Percentiles rank a stretch among this genome's conserved stretches.
These are phyloP conservation scores for Euphrasia confusa DNA, from an alignment of 257 asterid species.

Conservation along the genomic window DNA sequence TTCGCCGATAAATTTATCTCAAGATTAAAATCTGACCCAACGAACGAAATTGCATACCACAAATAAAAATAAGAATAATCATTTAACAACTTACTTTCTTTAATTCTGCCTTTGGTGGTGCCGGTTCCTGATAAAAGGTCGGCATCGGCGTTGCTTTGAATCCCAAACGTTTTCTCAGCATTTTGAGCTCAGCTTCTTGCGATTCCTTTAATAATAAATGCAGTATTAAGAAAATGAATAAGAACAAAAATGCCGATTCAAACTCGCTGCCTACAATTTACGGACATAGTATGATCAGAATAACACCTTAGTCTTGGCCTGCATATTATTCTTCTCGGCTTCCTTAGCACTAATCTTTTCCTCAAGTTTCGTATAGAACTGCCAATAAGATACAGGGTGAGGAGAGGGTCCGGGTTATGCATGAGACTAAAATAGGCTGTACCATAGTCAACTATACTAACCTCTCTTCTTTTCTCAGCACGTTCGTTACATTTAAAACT, in stretches of 20 bases:
- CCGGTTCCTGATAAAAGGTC: conserved; percentile 93
- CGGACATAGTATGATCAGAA: conserved; percentile 12
- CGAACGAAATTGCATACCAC: too few relatives aligned
- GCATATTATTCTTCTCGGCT: conserved; percentile 68
- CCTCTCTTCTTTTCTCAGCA: conserved; percentile 95
- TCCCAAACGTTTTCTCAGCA: conserved; percentile 71
- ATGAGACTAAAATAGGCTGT: background rate
- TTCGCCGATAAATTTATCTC: too few relatives aligned
- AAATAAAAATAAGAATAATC: conserved; percentile 12
- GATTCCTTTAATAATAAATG: conserved; percentile 55
- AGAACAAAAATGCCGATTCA: background rate
- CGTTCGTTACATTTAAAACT: conserved; percentile 85
- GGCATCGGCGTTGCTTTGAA: conserved; percentile 99
- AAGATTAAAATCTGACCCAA: too few relatives aligned
- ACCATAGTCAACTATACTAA: conserved; percentile 26
- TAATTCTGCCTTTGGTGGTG: conserved; percentile 83
- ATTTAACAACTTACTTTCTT: conserved; percentile 57
- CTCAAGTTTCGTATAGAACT: conserved; percentile 90
- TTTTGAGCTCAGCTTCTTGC: conserved; percentile 83
- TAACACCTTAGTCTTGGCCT: conserved; percentile 70
- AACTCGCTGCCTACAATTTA: background rate
- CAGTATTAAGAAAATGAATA: conserved; percentile 21
- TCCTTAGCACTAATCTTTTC: conserved; percentile 91
- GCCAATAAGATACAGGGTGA: conserved; percentile 22
- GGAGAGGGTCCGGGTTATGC: conserved; percentile 9